Base-by-base conservation (phyloP, 768 basidiomycete species). In the Amanita thiersii region DNA sequence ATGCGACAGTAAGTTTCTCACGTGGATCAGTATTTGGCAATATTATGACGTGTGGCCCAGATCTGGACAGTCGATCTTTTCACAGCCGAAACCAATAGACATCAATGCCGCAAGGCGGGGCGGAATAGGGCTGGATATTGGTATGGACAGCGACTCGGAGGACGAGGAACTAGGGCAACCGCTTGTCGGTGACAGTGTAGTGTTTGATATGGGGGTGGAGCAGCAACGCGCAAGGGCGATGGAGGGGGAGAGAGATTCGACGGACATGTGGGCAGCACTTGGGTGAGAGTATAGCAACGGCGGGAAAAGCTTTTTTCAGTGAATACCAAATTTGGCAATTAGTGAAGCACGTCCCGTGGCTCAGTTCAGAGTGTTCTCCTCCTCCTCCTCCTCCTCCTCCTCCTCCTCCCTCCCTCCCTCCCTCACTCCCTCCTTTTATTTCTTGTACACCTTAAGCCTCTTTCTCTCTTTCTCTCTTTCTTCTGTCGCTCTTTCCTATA, bases 51-150 rank as follows among this genome's bases (percentile, higher is more conserved):
- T n/a, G 37, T 46, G 30, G 20, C 40, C 26, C 39, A 90, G 87
- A 62, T 90, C 87, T 31, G 87, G 87, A 0, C 86, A 88, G 54
- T 89, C 86, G 2, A 89, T 91, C 58, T 91, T 90, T 60, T 77
- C 87, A 21, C 75, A 79, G 44, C 87, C 87, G 12, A 90, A 81
- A 50, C 86, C 86, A 2, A 91, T 91, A 50, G 87, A 90, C 55
- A 80, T 90, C 50, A 79, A 77, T 39, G 68, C 75, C 14, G 74
- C 81, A 7, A 75, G 83, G 35, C 63, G 81, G 34, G 76, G 80
- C 9, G 79, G 83, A 7, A 75, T 74, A 52, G 65, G 63, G 38
- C 71, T 86, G 40, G 86, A 90, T 57, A 68, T 86, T 43, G 88
- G 86, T 48, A 64, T 83, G 37, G 79, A 81, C 39, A 76, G 75